A percentile compares a stretch with the other conserved stretches of the same genome.
These are phyloP conservation scores for Takashimella koratensis DNA, from an alignment of 1,284 basidiomycete species.

Conservation along the genomic window DNA sequence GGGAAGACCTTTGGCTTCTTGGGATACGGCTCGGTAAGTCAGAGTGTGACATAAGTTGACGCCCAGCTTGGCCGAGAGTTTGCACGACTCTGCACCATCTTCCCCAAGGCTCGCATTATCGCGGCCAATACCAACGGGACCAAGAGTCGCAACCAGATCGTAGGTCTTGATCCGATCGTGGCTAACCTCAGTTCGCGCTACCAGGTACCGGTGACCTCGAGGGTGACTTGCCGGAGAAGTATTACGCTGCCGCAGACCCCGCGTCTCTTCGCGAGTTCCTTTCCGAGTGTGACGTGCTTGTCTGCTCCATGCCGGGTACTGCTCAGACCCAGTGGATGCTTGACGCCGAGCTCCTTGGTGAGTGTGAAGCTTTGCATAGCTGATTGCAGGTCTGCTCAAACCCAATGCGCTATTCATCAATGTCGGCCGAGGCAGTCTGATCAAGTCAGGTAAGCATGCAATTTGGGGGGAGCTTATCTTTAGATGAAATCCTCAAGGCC, in stretches of 20 bases:
- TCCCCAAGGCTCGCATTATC: conserved; percentile 40
- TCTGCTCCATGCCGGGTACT: conserved; percentile 42
- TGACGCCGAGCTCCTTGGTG: conserved; percentile 36
- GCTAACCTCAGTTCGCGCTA: conserved; percentile 23
- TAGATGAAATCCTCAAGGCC: conserved; percentile 35
- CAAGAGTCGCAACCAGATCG: conserved; percentile 29
- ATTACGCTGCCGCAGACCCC: conserved; percentile 38
- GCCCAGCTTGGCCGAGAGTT: conserved; percentile 40
- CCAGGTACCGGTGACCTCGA: conserved; percentile 43
- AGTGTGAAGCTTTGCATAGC: conserved; percentile 8
- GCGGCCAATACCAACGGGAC: conserved; percentile 44
- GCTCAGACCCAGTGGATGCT: conserved; percentile 35
- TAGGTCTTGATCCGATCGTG: conserved; percentile 21
- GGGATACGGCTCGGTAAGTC: conserved; percentile 16
- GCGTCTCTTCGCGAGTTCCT: conserved; percentile 37
- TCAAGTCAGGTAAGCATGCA: conserved; percentile 26
- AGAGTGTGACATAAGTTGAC: conserved; percentile 23
- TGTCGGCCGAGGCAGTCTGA: conserved; percentile 41
- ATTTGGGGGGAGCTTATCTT: background rate
- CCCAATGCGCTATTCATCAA: conserved; percentile 41
- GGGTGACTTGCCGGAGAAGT: conserved; percentile 41
- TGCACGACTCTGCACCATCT: conserved; percentile 38
- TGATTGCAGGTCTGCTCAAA: conserved; percentile 22
- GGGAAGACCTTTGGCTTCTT: conserved; percentile 43
- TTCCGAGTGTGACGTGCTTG: conserved; percentile 38